A percentile compares a stretch with the other conserved stretches of the same genome.
phyloP scores from a whole-genome alignment of 352 stramenopile species.

The Hyphochytrium catenoides region DNA sequence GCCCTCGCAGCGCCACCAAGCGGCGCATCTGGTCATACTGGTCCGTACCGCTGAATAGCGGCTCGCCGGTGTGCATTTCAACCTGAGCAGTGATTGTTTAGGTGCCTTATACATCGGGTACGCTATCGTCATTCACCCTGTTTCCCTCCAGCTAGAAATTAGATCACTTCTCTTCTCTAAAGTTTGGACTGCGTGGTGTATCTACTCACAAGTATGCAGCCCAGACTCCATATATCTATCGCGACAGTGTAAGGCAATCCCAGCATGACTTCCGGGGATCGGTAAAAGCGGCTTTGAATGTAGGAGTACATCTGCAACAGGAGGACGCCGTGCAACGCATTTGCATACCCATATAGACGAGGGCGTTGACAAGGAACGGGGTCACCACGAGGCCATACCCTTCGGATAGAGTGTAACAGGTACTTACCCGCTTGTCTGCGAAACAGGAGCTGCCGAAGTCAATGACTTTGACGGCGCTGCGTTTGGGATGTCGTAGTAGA shows the following conservation, averaged over 20 bases:
- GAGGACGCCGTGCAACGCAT: not conserved
- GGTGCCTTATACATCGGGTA: not conserved
- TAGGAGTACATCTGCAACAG: slow-evolving; percentile 86
- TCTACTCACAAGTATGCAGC: slow-evolving; percentile 48
- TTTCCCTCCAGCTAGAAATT: too few relatives aligned
- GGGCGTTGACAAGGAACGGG: not conserved
- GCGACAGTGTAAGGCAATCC: slow-evolving; percentile 46
- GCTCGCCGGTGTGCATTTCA: slow-evolving; percentile 96
- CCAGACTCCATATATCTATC: slow-evolving; percentile 71
- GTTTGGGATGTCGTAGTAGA: slow-evolving; percentile 70
- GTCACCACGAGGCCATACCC: not conserved
- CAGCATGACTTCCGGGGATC: slow-evolving; percentile 58
- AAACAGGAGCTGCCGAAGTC: slow-evolving; percentile 96
- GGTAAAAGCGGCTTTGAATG: slow-evolving; percentile 95
- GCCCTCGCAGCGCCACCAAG: slow-evolving; percentile 82
- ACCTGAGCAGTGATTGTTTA: slow-evolving; percentile 9
- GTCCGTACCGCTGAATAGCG: slow-evolving; percentile 86
- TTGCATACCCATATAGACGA: not conserved
- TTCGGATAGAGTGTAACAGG: too few relatives aligned
- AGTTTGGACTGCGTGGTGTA: too few relatives aligned
- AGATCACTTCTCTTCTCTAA: too few relatives aligned
- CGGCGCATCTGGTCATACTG: slow-evolving; percentile 90
- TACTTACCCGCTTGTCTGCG: slow-evolving; percentile 52
- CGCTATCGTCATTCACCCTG: not conserved
- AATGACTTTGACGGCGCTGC: slow-evolving; percentile 94